Conservation (phyloP, 2,329 filamentous ascomycete species). For the Thielaviopsis punctulata region DNA sequence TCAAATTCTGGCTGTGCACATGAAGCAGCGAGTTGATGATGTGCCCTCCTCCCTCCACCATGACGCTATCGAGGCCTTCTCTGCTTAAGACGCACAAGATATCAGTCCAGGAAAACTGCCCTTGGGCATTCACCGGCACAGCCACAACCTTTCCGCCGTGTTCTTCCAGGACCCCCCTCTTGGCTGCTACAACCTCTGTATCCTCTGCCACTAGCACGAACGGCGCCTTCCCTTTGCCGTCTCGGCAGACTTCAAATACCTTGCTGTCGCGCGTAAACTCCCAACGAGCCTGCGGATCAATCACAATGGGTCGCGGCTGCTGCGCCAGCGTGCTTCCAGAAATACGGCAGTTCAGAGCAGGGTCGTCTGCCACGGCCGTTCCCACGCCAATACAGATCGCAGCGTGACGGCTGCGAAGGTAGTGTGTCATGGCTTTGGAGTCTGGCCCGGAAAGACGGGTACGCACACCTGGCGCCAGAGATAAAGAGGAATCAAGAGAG, state of each 20-base stretch:
- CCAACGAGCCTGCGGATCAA: conserved; percentile 71
- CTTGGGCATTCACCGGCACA: conserved; percentile 19
- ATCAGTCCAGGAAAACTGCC: conserved; percentile 43
- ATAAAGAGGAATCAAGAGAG: conserved; percentile 68
- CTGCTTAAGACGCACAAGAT: conserved; percentile 40
- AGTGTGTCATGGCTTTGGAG: conserved; percentile 88
- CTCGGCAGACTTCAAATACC: conserved; percentile 45
- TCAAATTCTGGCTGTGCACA: conserved; percentile 38
- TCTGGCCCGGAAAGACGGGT: conserved; percentile 68
- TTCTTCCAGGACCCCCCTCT: conserved; percentile 25
- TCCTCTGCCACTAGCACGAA: conserved; percentile 45
- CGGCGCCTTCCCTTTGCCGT: conserved; percentile 53
- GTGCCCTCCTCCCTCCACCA: conserved; percentile 76
- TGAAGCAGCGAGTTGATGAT: conserved; percentile 72
- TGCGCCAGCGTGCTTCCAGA: conserved; percentile 32
- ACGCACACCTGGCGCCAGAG: conserved; percentile 60
- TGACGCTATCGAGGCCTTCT: conserved; percentile 56
- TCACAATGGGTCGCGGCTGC: conserved; percentile 66
- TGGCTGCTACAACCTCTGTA: conserved; percentile 27
- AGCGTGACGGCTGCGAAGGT: conserved; percentile 63
- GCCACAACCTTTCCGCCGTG: conserved; percentile 36
- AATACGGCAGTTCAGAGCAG: conserved; percentile 67
- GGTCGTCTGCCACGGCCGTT: conserved; percentile 72
- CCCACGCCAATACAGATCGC: conserved; percentile 74
- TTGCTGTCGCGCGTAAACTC: conserved; percentile 40